Percentiles rank a stretch among this genome's conserved stretches.
Evolutionary conservation across 2,329 filamentous ascomycete genomes (phyloP).

Genomic region (Fusarium mundagurra): DNA sequence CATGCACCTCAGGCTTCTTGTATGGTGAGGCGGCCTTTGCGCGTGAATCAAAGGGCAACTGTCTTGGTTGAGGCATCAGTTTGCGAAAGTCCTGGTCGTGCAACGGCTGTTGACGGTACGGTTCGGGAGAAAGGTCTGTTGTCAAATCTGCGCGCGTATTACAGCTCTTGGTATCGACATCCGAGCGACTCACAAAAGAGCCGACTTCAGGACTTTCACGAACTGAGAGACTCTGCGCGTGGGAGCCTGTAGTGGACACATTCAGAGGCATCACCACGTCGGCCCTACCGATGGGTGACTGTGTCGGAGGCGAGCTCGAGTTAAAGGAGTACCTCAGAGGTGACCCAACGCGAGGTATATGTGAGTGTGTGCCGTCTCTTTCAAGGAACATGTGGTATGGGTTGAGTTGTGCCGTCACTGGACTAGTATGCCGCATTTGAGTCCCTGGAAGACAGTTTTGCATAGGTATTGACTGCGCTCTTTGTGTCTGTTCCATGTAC

Average conservation of each 20-base stretch:
- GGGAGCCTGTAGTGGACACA: background rate
- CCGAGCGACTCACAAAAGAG: background rate
- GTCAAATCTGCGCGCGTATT: background rate
- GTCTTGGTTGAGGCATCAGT: slow-evolving; percentile 46
- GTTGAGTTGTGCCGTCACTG: slow-evolving; percentile 28
- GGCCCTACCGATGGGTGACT: background rate
- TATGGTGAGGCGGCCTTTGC: background rate
- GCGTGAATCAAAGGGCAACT: slow-evolving; percentile 41
- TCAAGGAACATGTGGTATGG: slow-evolving; percentile 38
- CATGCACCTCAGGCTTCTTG: background rate
- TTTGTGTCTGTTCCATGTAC: slow-evolving; percentile 10
- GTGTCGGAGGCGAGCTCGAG: background rate
- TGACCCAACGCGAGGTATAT: slow-evolving; percentile 44
- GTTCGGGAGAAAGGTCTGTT: background rate
- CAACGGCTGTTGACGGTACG: background rate
- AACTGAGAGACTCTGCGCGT: background rate
- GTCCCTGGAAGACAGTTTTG: background rate
- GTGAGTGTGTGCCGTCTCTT: slow-evolving; percentile 6
- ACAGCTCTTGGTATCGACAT: background rate
- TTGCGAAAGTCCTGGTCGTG: slow-evolving; percentile 37
- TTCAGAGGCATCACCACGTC: background rate
- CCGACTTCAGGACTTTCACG: background rate
- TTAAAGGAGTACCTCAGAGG: slow-evolving; percentile 38
- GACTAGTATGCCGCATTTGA: background rate
- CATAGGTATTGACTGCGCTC: slow-evolving; percentile 19